phyloP scores from a whole-genome alignment of 306 rosid species.

The Pyrus bretschneideri region DNA sequence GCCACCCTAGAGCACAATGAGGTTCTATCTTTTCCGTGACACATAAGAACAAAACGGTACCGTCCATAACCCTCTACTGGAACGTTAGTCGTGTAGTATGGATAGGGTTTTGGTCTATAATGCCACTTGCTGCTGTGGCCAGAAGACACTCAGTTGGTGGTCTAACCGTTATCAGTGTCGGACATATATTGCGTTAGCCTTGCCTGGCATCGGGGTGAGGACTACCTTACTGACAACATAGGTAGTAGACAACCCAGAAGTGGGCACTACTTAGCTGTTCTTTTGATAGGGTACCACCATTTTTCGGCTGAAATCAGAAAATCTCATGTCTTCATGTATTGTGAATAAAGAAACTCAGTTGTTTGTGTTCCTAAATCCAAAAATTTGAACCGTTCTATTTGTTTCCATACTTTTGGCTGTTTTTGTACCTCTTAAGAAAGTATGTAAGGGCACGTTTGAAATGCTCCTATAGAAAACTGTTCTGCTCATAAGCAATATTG shows the following conservation, averaged over 20 bases:
- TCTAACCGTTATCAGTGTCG: background rate
- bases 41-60: slow-evolving; percentile 27
- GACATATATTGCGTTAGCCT: background rate
- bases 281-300: slow-evolving; percentile 4
- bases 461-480: background rate
- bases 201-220: slow-evolving; percentile 7
- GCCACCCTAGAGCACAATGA: slow-evolving; percentile 36
- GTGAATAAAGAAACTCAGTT: background rate
- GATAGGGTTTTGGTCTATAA: slow-evolving; percentile 23
- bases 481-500: background rate
- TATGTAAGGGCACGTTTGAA: background rate
- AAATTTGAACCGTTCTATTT: background rate
- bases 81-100: slow-evolving; percentile 19
- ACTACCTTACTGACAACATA: slow-evolving; percentile 2
- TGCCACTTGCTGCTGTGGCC: slow-evolving; percentile 27
- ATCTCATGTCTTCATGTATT: background rate
- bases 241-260: background rate
- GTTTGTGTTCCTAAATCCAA: background rate
- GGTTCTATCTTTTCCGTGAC: slow-evolving; percentile 4
- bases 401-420: background rate
- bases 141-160: slow-evolving; percentile 16
- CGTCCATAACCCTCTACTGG: slow-evolving; percentile 27
- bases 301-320: background rate
- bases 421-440: background rate
- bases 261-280: slow-evolving; percentile 2